Evolutionary conservation across 345 rosid species (phyloP).

Genomic region (Corchorus olitorius): DNA sequence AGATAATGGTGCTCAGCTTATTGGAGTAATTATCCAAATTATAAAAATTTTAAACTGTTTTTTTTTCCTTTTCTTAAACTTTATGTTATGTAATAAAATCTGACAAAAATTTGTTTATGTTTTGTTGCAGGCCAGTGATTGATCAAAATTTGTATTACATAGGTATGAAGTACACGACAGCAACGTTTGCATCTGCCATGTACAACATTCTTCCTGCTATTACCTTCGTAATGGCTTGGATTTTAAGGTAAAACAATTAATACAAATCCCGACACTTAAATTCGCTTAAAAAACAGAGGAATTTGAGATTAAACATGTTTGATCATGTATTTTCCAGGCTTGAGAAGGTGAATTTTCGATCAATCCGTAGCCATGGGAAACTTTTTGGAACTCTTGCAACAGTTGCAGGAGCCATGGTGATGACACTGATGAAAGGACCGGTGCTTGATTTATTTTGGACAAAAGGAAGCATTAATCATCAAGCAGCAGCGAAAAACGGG

Average conservation of each 20-base stretch:
- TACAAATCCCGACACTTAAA: neutral
- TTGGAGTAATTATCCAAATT: conserved; percentile 56
- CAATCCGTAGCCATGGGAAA: conserved; percentile 63
- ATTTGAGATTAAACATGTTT: too few relatives aligned
- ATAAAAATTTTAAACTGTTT: neutral
- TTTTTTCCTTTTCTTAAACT: neutral
- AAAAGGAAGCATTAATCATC: conserved; percentile 35
- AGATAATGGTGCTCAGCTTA: conserved; percentile 58
- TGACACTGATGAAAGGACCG: conserved; percentile 83
- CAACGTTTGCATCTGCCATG: conserved; percentile 85
- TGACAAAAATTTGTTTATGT: neutral
- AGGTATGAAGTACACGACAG: conserved; percentile 86
- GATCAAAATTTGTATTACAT: conserved; percentile 75
- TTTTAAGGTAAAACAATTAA: conserved; percentile 42
- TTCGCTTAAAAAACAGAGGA: neutral
- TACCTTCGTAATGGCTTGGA: conserved; percentile 74
- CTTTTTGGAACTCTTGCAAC: conserved; percentile 73
- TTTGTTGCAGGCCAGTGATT: conserved; percentile 68
- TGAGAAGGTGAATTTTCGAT: conserved; percentile 60
- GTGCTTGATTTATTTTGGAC: conserved; percentile 55
- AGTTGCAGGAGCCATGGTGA: conserved; percentile 88
- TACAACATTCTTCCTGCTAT: conserved; percentile 83
- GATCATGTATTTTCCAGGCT: conserved; percentile 49
- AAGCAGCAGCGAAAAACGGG: conserved; percentile 36
- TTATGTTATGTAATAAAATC: neutral